These are phyloP conservation scores for Diphasiastrum complanatum DNA, from an alignment of 83 land plant genomes.

Conservation along the genomic window DNA sequence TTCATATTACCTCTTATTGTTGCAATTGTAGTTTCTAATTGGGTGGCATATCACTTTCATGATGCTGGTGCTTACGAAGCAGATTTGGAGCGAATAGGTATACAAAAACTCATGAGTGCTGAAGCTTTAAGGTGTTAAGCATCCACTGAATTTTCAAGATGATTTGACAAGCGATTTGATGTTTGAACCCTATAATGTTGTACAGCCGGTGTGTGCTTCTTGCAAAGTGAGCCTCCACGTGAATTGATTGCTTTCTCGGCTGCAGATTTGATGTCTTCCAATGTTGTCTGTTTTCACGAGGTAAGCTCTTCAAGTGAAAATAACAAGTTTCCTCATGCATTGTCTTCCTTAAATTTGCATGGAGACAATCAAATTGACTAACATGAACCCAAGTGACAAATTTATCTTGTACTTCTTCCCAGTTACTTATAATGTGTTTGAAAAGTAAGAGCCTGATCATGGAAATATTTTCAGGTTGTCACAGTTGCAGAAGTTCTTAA, in stretches of 20 bases:
- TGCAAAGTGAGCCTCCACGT: conserved; percentile 42
- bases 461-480: conserved; percentile 21
- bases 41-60: conserved; percentile 12
- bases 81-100: conserved; percentile 13
- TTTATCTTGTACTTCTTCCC: too few relatives aligned
- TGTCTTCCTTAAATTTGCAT: too few relatives aligned
- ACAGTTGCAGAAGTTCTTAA: conserved; percentile 32
- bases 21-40: conserved; percentile 8
- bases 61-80: conserved; percentile 15
- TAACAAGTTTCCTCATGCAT: too few relatives aligned
- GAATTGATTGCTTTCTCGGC: conserved; percentile 29
- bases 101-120: too few relatives aligned
- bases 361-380: too few relatives aligned
- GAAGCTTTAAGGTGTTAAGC: too few relatives aligned
- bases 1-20: conserved; percentile 5
- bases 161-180: too few relatives aligned
- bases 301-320: conserved; percentile 15
- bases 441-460: neutral
- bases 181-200: too few relatives aligned
- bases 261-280: conserved; percentile 34
- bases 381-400: too few relatives aligned
- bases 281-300: conserved; percentile 43
- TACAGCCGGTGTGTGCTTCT: too few relatives aligned
- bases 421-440: too few relatives aligned
- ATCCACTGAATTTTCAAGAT: too few relatives aligned